Evolutionary conservation across 352 stramenopile genomes (phyloP).

Genomic region (Pythium dissimile): DNA sequence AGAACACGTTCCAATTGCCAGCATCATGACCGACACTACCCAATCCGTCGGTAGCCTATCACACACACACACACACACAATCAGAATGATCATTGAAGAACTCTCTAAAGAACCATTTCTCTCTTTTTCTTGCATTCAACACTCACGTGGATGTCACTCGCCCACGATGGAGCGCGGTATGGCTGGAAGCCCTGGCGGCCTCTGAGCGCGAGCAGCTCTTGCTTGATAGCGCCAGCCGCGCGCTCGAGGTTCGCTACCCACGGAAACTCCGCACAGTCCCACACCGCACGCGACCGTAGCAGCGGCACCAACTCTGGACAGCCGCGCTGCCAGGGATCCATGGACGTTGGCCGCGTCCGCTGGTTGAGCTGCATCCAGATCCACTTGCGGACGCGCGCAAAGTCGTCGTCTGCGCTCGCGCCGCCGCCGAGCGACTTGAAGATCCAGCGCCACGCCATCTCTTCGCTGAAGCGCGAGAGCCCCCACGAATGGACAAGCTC

Average conservation of each 20-base stretch:
- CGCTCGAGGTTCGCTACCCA: slow-evolving; percentile 47
- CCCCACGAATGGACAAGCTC: slow-evolving; percentile 53
- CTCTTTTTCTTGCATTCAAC: too few species aligned
- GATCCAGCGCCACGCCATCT: slow-evolving; percentile 64
- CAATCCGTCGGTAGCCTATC: slow-evolving; percentile 60
- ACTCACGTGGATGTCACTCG: slow-evolving; percentile 46
- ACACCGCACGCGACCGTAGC: slow-evolving; percentile 44
- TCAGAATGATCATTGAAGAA: too few species aligned
- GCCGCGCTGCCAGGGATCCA: slow-evolving; percentile 53
- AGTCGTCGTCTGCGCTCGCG: slow-evolving; percentile 19
- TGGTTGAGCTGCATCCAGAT: slow-evolving; percentile 67
- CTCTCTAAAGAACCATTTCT: not conserved
- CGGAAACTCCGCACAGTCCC: slow-evolving; percentile 40
- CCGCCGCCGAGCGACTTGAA: slow-evolving; percentile 27
- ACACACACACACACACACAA: not conserved
- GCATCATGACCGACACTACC: slow-evolving; percentile 73
- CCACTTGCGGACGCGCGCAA: slow-evolving; percentile 55
- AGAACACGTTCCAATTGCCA: slow-evolving; percentile 88
- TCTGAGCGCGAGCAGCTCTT: slow-evolving; percentile 57
- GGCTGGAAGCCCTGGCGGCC: slow-evolving; percentile 57
- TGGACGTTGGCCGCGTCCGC: slow-evolving; percentile 17
- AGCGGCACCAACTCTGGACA: slow-evolving; percentile 62
- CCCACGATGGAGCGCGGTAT: slow-evolving; percentile 73
- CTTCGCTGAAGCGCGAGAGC: slow-evolving; percentile 62
- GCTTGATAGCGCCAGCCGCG: slow-evolving; percentile 49